A percentile compares a stretch with the other conserved stretches of the same genome.
Evolutionary conservation across 73 alveolate genomes (phyloP).

Genomic region (Halteria grandinella): DNA sequence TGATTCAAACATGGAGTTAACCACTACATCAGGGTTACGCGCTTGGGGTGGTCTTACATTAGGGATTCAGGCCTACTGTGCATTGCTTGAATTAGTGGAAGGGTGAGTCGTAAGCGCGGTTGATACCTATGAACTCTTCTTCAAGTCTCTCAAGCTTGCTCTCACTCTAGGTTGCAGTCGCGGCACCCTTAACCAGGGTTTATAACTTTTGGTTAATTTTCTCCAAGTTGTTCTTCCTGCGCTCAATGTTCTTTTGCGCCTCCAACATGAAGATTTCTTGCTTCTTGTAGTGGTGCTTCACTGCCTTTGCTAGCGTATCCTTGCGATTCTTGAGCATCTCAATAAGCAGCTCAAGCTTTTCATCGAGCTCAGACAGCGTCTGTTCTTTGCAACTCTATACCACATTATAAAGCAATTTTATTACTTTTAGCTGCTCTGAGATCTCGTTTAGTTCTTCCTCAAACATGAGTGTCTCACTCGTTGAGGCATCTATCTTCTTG

Average conservation of each 20-base stretch:
- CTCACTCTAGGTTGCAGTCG: constrained; percentile 14
- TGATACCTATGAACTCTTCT: constrained; percentile 64
- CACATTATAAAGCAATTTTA: background rate
- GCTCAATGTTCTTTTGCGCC: constrained; percentile 66
- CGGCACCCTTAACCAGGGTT: constrained; percentile 12
- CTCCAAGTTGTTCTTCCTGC: constrained; percentile 56
- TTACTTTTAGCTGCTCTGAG: constrained; percentile 58
- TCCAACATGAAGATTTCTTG: constrained; percentile 59
- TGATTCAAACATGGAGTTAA: constrained; percentile 62
- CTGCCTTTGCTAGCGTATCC: constrained; percentile 65
- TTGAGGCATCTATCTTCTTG: constrained; percentile 69
- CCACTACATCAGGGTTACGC: constrained; percentile 8
- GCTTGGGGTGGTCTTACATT: background rate
- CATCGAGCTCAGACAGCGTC: constrained; percentile 69
- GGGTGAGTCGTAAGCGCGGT: constrained; percentile 63
- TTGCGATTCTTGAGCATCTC: constrained; percentile 70
- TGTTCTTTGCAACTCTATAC: constrained; percentile 39
- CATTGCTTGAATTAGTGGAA: constrained; percentile 72
- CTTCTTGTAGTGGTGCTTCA: constrained; percentile 69
- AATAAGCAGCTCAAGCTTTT: constrained; percentile 61
- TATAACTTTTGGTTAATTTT: constrained; percentile 54
- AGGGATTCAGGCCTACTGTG: constrained; percentile 62
- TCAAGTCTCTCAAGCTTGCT: constrained; percentile 70
- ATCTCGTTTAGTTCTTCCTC: constrained; percentile 71
- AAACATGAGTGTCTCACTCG: constrained; percentile 65